A percentile compares a stretch with the other conserved stretches of the same genome.
phyloP scores from a whole-genome alignment of 1,139 yeast species.

The Arxiozyma telluris region DNA sequence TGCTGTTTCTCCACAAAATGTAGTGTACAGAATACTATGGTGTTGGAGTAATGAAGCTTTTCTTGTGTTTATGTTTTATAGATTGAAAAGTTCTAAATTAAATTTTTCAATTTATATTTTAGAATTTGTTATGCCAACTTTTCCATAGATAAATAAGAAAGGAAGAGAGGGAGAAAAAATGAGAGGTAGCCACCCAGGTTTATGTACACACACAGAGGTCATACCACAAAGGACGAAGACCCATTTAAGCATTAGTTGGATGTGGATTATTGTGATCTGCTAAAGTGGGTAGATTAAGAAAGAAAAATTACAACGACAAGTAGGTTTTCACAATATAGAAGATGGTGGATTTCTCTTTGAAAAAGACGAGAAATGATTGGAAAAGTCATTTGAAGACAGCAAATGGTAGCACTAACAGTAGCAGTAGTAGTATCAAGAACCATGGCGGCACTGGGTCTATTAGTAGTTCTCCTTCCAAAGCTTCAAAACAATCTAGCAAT shows the following conservation, averaged over 20 bases:
- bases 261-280: no score
- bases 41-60: no score
- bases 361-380: conserved; percentile 28
- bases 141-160: no score
- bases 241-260: no score
- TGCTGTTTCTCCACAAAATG: neutral
- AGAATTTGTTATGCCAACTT: no score
- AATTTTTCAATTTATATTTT: neutral
- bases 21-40: neutral
- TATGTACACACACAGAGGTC: no score
- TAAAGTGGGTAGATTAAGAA: no score
- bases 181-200: no score
- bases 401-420: neutral
- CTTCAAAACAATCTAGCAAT: neutral
- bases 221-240: no score
- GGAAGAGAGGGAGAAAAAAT: no score
- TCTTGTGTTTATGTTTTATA: neutral
- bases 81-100: neutral
- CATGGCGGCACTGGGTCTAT: neutral
- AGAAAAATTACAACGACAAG: no score
- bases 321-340: neutral
- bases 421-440: neutral
- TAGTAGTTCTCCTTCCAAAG: neutral
- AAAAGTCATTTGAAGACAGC: conserved; percentile 10
- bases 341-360: conserved; percentile 31